Base-by-base conservation (phyloP, 2,329 filamentous ascomycete genomes). In the Scortechinia acanthostroma region DNA sequence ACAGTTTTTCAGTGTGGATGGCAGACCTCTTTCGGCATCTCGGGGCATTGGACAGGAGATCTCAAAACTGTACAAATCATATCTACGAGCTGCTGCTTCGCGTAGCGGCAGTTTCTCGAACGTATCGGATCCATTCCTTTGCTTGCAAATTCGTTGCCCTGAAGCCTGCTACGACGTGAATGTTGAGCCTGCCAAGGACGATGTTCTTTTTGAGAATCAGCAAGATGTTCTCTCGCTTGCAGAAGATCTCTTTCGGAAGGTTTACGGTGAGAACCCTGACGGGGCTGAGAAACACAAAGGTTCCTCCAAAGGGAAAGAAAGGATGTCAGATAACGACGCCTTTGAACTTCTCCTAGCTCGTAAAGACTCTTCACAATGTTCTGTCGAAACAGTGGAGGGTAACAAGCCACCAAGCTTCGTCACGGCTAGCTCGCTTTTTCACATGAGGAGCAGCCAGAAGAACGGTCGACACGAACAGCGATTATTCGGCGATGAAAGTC, bases 161-260 rank as follows among this genome's bases (percentile, higher is more conserved):
- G 52, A 55, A 6, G 71, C 67, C 4, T 72, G 64, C 37, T 83
- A 83, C 53, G 80, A 83, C 58, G 66, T 71, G 3, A 83, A 83
- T 48, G 62, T 83, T 25, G 80, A 84, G 52, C 78, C 80, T 3
- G 69, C 73, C 1, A 84, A 84, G 53, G 76, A 83, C 53, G 74
- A 83, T 56, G 66, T 83, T 1, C 52, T 82, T 2, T 81, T 83
- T 51, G 69, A 71, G 22, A 62, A 80, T 42, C 55, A 61, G 2
- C 53, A 56, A 3, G 17, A 54, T 0, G 53, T 83, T 2, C 25
- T 80, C 3, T 54, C 54, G 3, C 51, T 67, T 3, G 59, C 70
- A 2, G 61, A 69, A 17, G 57, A 58, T 22, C 53, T 81, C 1
- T 69, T 81, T 42, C 52, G 51, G n/a, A 47, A 50, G 4, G 46